Evolutionary conservation across 2,329 filamentous ascomycete species (phyloP).

Genomic region (Aspergillus aculeatus): DNA sequence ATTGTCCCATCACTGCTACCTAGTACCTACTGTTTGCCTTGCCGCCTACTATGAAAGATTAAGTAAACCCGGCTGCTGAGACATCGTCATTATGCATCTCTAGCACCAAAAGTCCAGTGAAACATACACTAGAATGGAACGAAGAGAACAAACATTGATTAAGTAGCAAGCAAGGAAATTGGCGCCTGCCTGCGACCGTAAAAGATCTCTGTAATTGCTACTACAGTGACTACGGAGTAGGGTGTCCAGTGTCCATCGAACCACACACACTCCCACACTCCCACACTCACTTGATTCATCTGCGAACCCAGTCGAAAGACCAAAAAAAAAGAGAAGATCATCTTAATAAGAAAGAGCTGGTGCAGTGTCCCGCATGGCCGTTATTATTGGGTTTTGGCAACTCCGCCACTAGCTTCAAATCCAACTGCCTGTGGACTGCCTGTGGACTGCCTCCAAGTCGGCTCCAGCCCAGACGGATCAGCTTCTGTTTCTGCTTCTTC

Average conservation of each 20-base stretch:
- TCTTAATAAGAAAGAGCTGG: constrained; percentile 13
- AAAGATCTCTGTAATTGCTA: neutral
- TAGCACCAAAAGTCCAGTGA: too few relatives aligned
- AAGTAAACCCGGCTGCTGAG: neutral
- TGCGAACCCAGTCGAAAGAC: too few relatives aligned
- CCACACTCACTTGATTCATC: too few relatives aligned
- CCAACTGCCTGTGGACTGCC: constrained; percentile 24
- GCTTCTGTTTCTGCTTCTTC: constrained; percentile 1
- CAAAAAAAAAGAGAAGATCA: too few relatives aligned
- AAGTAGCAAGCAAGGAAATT: neutral
- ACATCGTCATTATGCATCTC: neutral
- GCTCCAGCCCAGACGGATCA: neutral
- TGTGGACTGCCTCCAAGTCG: neutral
- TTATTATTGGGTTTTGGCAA: constrained; percentile 24
- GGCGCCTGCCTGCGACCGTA: neutral
- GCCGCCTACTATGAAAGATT: neutral
- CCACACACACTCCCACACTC: too few relatives aligned
- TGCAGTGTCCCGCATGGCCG: constrained; percentile 18
- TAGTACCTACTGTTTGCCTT: neutral
- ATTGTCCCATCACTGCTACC: too few relatives aligned
- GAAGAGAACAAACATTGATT: neutral
- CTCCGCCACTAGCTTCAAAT: constrained; percentile 25
- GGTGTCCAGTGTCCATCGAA: neutral
- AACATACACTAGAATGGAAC: neutral
- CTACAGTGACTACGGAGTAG: too few relatives aligned